Conservation (phyloP, 1,284 basidiomycete species). For the Puccinia triticina region DNA sequence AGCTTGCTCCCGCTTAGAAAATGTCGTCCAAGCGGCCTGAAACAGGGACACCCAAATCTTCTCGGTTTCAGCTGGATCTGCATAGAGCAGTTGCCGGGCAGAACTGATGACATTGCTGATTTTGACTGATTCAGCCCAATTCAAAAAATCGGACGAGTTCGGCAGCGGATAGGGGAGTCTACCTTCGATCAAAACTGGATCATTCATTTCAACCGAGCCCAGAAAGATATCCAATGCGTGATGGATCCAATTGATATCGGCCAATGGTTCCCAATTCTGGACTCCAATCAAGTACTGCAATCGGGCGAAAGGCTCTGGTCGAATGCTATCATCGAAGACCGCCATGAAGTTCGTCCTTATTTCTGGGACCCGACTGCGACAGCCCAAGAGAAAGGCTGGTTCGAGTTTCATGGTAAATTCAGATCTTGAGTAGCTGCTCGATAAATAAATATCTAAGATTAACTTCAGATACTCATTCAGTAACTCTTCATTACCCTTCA, state of each 20-base stretch:
- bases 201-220: conserved; percentile 75
- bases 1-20: conserved; percentile 82
- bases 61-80: conserved; percentile 77
- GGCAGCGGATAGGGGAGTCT: conserved; percentile 53
- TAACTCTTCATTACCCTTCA: conserved; percentile 70
- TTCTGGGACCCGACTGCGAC: conserved; percentile 76
- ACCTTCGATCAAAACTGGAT: conserved; percentile 57
- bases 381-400: conserved; percentile 89
- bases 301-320: conserved; percentile 77
- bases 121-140: conserved; percentile 55
- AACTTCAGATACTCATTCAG: conserved; percentile 85
- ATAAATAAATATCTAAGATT: conserved; percentile 92
- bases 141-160: conserved; percentile 29
- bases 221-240: conserved; percentile 87
- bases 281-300: conserved; percentile 88
- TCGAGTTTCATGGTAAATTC: conserved; percentile 93
- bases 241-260: conserved; percentile 93
- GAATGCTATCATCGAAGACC: conserved; percentile 85
- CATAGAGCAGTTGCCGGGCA: conserved; percentile 79
- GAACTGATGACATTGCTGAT: conserved; percentile 72
- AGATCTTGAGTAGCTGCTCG: conserved; percentile 79
- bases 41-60: conserved; percentile 89
- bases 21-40: conserved; percentile 81
- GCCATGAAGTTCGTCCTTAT: conserved; percentile 87
- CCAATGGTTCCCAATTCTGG: conserved; percentile 92